phyloP scores from a whole-genome alignment of 2,329 filamentous ascomycete species.

The Colletotrichum gloeosporioides region DNA sequence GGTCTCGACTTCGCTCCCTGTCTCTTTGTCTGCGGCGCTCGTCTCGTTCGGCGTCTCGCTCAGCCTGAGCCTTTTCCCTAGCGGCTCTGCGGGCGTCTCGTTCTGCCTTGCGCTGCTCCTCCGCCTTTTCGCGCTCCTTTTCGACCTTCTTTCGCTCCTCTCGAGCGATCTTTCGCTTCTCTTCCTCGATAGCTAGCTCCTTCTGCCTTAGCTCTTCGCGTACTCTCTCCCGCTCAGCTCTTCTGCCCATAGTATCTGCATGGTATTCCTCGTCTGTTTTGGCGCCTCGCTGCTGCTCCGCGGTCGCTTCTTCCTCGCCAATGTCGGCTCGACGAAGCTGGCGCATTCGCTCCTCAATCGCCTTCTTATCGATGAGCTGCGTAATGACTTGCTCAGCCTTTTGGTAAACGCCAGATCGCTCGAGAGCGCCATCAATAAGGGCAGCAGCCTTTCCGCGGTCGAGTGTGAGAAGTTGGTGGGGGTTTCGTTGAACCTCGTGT shows the following conservation, averaged over 20 bases:
- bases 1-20: constrained; percentile 41
- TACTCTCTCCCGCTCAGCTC: constrained; percentile 65
- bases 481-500: constrained; percentile 77
- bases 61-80: constrained; percentile 40
- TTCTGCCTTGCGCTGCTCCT: constrained; percentile 55
- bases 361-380: constrained; percentile 68
- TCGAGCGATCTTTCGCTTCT: constrained; percentile 62
- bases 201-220: constrained; percentile 65
- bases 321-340: constrained; percentile 71
- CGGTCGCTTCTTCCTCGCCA: constrained; percentile 70
- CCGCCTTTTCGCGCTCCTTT: constrained; percentile 53
- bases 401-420: constrained; percentile 78
- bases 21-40: constrained; percentile 55
- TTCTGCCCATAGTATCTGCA: constrained; percentile 66
- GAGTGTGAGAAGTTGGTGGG: constrained; percentile 72
- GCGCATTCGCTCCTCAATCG: constrained; percentile 74
- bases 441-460: constrained; percentile 77
- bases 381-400: constrained; percentile 69
- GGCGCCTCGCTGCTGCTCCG: constrained; percentile 68
- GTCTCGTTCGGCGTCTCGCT: constrained; percentile 59
- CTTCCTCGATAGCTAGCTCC: constrained; percentile 65
- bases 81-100: constrained; percentile 54
- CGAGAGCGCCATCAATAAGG: constrained; percentile 78
- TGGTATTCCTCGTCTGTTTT: constrained; percentile 80
- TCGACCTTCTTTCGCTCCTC: constrained; percentile 60